Percentiles rank a stretch among this genome's conserved stretches.
These are phyloP conservation scores for Thamnidium elegans DNA, from an alignment of 192 early-diverging fungal species.

Conservation along the genomic window DNA sequence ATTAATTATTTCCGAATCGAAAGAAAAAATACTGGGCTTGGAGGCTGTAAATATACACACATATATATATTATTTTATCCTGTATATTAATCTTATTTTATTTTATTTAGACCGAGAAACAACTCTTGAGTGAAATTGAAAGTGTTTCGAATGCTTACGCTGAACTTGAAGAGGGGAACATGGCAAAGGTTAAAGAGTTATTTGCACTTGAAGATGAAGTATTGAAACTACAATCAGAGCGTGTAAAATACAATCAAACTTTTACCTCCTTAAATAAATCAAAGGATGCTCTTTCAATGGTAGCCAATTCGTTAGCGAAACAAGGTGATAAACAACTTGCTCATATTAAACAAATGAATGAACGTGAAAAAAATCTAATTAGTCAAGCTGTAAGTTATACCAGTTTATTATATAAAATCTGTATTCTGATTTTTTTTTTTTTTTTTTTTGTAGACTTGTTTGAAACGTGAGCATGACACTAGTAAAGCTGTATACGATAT, in stretches of 20 bases:
- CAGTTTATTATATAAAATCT: background rate
- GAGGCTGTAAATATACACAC: slow-evolving; percentile 7
- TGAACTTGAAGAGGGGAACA: slow-evolving; percentile 21
- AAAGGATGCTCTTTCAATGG: slow-evolving; percentile 62
- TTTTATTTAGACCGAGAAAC: slow-evolving; percentile 19
- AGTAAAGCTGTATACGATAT: slow-evolving; percentile 9
- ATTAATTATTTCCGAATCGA: background rate
- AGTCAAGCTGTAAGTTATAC: slow-evolving; percentile 40
- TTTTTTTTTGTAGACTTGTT: slow-evolving; percentile 1
- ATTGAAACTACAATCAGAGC: slow-evolving; percentile 40
- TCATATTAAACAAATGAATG: slow-evolving; percentile 78
- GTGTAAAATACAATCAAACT: slow-evolving; percentile 75
- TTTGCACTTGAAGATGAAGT: slow-evolving; percentile 19
- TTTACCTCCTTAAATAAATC: slow-evolving; percentile 77
- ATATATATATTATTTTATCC: background rate
- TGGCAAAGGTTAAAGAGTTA: slow-evolving; percentile 17
- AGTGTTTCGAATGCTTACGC: slow-evolving; percentile 12
- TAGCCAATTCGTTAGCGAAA: slow-evolving; percentile 69
- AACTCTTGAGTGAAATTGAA: slow-evolving; percentile 23
- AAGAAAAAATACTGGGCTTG: slow-evolving; percentile 4
- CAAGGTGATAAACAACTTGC: slow-evolving; percentile 90
- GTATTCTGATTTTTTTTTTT: background rate
- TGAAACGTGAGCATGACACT: slow-evolving; percentile 18
- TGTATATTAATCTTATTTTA: background rate
- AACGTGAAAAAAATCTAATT: slow-evolving; percentile 69